A percentile compares a stretch with the other conserved stretches of the same genome.
Evolutionary conservation across 345 rosid genomes (phyloP).

Genomic region (Syzygium grande): DNA sequence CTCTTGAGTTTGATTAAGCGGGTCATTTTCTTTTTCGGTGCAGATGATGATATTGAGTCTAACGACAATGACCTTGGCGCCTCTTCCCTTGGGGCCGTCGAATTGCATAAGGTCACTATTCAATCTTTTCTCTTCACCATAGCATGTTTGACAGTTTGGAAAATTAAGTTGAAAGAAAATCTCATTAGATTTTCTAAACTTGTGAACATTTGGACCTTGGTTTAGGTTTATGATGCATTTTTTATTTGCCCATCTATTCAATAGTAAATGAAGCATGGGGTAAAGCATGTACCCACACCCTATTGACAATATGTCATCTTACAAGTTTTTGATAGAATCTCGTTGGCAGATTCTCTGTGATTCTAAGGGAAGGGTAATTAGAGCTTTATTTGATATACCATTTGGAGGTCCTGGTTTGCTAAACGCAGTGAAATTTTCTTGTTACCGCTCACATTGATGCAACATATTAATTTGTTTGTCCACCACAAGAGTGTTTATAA

Average conservation of each 20-base stretch:
- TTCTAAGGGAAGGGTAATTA: not conserved
- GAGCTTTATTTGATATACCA: not conserved
- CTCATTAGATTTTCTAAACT: not conserved
- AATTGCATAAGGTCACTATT: conserved; percentile 24
- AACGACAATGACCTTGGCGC: conserved; percentile 11
- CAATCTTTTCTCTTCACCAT: not conserved
- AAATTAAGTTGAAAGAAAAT: not conserved
- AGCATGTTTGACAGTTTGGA: not conserved
- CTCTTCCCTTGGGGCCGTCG: conserved; percentile 21
- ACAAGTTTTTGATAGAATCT: not conserved
- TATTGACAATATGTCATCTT: not conserved
- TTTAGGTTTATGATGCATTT: not conserved
- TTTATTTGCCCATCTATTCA: not conserved
- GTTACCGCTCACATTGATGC: not conserved
- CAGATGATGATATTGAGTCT: conserved; percentile 44
- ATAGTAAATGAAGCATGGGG: not conserved
- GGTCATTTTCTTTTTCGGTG: not conserved
- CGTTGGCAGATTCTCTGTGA: not conserved
- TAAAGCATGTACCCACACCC: not conserved
- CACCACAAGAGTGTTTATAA: not conserved
- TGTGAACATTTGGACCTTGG: not conserved
- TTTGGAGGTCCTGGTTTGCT: not conserved
- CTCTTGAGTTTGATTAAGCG: not conserved
- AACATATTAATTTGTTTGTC: not conserved
- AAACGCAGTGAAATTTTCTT: not conserved